Conservation (phyloP, 1,284 basidiomycete genomes). For the Austroboletus niveus region DNA sequence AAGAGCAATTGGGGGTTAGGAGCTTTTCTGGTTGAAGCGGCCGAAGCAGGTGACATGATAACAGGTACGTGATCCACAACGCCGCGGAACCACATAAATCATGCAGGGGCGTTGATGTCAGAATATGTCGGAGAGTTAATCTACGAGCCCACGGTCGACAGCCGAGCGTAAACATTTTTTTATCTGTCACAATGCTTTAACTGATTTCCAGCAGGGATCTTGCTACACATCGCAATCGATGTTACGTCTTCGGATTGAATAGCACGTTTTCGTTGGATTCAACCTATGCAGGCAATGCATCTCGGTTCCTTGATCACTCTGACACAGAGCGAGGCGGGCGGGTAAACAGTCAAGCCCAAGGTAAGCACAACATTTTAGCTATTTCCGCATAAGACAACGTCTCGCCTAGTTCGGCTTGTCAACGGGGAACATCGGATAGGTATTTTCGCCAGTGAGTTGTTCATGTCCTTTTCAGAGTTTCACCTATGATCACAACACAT, state of each 20-base stretch:
- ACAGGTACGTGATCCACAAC: slow-evolving; percentile 33
- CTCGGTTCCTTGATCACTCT: slow-evolving; percentile 61
- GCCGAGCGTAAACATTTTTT: slow-evolving; percentile 41
- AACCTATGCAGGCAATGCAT: slow-evolving; percentile 50
- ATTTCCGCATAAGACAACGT: slow-evolving; percentile 4
- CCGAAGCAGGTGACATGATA: slow-evolving; percentile 33
- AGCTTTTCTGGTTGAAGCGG: slow-evolving; percentile 37
- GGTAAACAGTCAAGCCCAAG: slow-evolving; percentile 45
- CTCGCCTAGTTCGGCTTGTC: slow-evolving; percentile 46
- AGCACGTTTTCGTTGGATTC: slow-evolving; percentile 46
- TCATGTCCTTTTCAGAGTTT: not conserved
- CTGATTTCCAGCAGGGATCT: slow-evolving; percentile 16
- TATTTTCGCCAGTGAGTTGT: slow-evolving; percentile 48
- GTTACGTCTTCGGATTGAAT: slow-evolving; percentile 58
- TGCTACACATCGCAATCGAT: slow-evolving; percentile 38
- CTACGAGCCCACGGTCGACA: slow-evolving; percentile 27
- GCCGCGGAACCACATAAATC: not conserved
- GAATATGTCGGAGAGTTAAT: slow-evolving; percentile 48
- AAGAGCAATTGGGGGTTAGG: slow-evolving; percentile 42
- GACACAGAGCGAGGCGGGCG: slow-evolving; percentile 5
- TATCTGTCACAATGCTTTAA: not conserved
- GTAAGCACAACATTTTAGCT: slow-evolving; percentile 30
- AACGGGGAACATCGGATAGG: slow-evolving; percentile 60
- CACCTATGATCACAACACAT: not conserved
- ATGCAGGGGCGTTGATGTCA: slow-evolving; percentile 17